phyloP scores from a whole-genome alignment of 83 land plant genomes.

The Picea abies region DNA sequence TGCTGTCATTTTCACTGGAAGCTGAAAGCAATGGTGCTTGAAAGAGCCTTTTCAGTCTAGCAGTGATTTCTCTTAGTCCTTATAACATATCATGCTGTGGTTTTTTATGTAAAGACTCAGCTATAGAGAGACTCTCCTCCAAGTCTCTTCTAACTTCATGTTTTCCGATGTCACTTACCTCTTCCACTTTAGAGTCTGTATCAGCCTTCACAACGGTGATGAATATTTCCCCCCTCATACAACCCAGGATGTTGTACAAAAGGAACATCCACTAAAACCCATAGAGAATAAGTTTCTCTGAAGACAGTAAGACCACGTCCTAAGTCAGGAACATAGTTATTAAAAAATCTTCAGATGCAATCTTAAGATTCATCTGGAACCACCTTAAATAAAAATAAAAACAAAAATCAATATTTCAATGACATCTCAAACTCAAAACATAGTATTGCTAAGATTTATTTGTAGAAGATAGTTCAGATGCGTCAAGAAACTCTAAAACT shows the following conservation, averaged over 20 bases:
- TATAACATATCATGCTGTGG: conserved; percentile 55
- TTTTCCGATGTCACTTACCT: conserved; percentile 52
- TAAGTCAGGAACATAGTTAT: background rate
- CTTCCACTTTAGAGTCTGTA: conserved; percentile 45
- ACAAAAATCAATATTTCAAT: background rate
- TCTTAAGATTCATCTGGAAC: background rate
- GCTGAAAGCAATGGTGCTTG: conserved; percentile 58
- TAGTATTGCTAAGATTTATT: background rate
- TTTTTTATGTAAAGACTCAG: conserved; percentile 60
- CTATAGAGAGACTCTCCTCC: conserved; percentile 44
- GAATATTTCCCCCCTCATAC: conserved; percentile 87
- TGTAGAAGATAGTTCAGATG: background rate
- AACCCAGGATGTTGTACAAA: conserved; percentile 83
- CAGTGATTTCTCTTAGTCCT: conserved; percentile 57
- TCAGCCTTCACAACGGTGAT: conserved; percentile 73
- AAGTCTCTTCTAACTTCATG: conserved; percentile 53
- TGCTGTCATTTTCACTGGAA: conserved; percentile 52
- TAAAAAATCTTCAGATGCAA: background rate
- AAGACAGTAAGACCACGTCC: background rate
- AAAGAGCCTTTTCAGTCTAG: conserved; percentile 57
- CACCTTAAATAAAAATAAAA: too few relatives aligned
- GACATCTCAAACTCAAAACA: background rate
- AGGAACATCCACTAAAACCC: conserved; percentile 94
- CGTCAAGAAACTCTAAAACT: background rate
- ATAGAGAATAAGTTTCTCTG: conserved; percentile 88